Base-by-base conservation (phyloP, 306 rosid species). In the Acacia crassicarpa region DNA sequence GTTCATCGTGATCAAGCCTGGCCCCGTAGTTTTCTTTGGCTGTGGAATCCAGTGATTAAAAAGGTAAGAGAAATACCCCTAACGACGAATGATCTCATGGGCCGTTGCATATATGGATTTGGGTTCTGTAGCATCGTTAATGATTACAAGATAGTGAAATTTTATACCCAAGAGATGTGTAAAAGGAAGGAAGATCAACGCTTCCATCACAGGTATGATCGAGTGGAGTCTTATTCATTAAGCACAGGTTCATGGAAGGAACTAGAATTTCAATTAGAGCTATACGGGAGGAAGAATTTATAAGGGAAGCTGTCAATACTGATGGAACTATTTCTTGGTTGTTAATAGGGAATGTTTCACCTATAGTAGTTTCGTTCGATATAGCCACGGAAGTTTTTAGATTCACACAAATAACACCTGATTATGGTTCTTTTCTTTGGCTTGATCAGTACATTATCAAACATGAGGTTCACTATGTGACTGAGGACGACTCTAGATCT, bases 1-100 rank as follows among this genome's bases (percentile, higher is more conserved):
- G 14, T n/a, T 12, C 0, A 0, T 58, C 4, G 0, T 22, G 14
- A 2, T 49, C 17, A 1, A 46, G 17, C 4, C 25, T 0, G 0
- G 25, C 8, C 4, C 20, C 25, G 4, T n/a, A 8, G 10, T 54
- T 20, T 9, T 2, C 20, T 56, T 56, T 56, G 25, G 27, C 13
- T 56, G 27, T 56, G 62, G 62, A 56, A 58, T 15, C 65, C 65
- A 22, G 0, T 8, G 14, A 8, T 58, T 1, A 58, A 5, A n/a
- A 27, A 58, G 27, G 13, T n/a, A 5, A 58, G 30, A 22, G 27
- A 58, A 0, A 9, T 58, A n/a, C 15, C 65, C 30, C 23, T n/a
- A n/a, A 58, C 65, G 2, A 8, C 4, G 12, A 22, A 3, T n/a
- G 30, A 58, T 9, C 9, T 0, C 23, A 0, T 4, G 15, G 11